A percentile compares a stretch with the other conserved stretches of the same genome.
These are phyloP conservation scores for Ophiocordyceps unilateralis DNA, from an alignment of 2,329 filamentous ascomycete genomes.

Conservation along the genomic window DNA sequence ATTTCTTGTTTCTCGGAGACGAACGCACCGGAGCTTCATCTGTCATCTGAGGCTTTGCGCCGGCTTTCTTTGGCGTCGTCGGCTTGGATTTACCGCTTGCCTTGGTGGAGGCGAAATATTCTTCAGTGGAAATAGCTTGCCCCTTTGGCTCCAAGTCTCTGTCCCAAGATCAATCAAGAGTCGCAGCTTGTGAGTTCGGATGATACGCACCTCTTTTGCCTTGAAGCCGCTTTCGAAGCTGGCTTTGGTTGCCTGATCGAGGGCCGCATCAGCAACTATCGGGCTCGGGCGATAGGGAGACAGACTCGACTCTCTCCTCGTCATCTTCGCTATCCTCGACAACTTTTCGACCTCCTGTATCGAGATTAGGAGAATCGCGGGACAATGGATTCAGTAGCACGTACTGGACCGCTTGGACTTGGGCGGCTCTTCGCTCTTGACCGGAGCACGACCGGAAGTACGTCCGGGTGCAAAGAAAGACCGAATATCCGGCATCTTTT, in stretches of 20 bases:
- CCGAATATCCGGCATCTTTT: slow-evolving; percentile 75
- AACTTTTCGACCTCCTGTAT: slow-evolving; percentile 44
- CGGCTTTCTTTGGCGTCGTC: slow-evolving; percentile 20
- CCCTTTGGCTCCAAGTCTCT: slow-evolving; percentile 28
- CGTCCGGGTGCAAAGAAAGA: slow-evolving; percentile 76
- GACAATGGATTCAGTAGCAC: slow-evolving; percentile 5
- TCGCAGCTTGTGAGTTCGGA: neutral
- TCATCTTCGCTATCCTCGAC: slow-evolving; percentile 72
- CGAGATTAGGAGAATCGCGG: slow-evolving; percentile 5
- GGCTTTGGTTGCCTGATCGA: slow-evolving; percentile 32
- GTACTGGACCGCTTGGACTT: slow-evolving; percentile 29
- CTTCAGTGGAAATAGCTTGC: slow-evolving; percentile 34
- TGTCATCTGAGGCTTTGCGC: slow-evolving; percentile 19
- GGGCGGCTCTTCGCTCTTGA: slow-evolving; percentile 25
- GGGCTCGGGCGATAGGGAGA: neutral
- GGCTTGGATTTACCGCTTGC: slow-evolving; percentile 18
- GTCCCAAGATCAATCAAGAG: slow-evolving; percentile 7
- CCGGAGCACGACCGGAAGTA: slow-evolving; percentile 47
- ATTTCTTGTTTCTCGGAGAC: slow-evolving; percentile 32
- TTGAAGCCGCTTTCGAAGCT: slow-evolving; percentile 27
- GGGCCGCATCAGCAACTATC: neutral
- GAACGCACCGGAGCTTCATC: slow-evolving; percentile 29
- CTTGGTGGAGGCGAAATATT: slow-evolving; percentile 37
- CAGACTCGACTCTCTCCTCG: slow-evolving; percentile 27
- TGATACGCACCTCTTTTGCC: slow-evolving; percentile 26